phyloP scores from a whole-genome alignment of 441 rosid genomes.

The California macrophylla region DNA sequence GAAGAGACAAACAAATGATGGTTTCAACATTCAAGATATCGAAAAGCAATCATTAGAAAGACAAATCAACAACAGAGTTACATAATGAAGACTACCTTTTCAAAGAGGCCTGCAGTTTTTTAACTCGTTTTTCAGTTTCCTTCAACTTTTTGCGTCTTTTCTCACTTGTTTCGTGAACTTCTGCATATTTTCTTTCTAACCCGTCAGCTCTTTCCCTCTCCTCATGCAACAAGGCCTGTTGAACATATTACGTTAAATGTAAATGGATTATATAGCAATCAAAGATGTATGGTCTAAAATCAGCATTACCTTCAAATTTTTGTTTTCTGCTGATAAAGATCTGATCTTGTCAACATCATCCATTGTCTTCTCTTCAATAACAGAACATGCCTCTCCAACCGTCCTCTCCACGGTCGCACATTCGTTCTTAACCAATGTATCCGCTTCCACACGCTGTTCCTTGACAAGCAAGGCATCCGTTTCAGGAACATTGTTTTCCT shows the following conservation, averaged over 20 bases:
- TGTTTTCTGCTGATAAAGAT: constrained; percentile 58
- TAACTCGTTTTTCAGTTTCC: constrained; percentile 70
- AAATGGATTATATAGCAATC: background rate
- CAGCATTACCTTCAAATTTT: constrained; percentile 53
- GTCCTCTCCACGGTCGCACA: constrained; percentile 31
- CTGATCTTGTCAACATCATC: constrained; percentile 78
- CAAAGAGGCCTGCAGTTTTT: constrained; percentile 66
- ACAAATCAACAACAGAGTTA: constrained; percentile 6
- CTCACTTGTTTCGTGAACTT: constrained; percentile 60
- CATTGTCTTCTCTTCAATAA: constrained; percentile 63
- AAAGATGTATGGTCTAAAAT: background rate
- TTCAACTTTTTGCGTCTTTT: constrained; percentile 54
- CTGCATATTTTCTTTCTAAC: constrained; percentile 48
- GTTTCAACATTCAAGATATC: background rate
- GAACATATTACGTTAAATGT: background rate
- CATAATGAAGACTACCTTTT: constrained; percentile 57
- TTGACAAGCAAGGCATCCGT: constrained; percentile 36
- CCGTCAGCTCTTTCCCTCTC: constrained; percentile 74
- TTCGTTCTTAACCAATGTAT: background rate
- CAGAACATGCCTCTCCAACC: constrained; percentile 83
- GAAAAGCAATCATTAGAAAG: constrained; percentile 2
- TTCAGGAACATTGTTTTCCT: constrained; percentile 57
- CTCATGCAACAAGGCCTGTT: constrained; percentile 46
- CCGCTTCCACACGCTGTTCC: constrained; percentile 25
- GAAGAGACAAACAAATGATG: background rate